Conservation (phyloP, 176 grass and related monocot species). For the Bolboschoenus planiculmis region DNA sequence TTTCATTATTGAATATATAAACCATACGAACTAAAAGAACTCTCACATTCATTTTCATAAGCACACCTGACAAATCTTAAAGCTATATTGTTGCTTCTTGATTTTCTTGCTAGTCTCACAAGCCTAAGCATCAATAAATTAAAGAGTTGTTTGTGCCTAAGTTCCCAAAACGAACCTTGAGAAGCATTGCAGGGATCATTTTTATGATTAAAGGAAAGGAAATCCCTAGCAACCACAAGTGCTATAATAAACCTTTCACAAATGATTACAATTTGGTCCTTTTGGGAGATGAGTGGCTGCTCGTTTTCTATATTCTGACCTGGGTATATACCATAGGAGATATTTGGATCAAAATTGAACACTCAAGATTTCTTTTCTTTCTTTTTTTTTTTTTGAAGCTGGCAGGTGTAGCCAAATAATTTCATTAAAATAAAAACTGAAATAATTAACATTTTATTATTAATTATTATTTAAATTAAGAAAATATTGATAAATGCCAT, state of each 20-base stretch:
- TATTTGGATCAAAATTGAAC: background rate
- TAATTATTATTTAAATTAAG: background rate
- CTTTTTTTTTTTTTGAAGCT: too few relatives aligned
- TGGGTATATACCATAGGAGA: background rate
- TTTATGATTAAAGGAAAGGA: background rate
- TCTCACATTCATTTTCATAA: too few relatives aligned
- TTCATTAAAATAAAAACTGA: too few relatives aligned
- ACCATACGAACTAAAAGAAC: too few relatives aligned
- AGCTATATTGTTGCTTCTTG: too few relatives aligned
- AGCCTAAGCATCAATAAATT: too few relatives aligned
- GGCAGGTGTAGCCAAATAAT: too few relatives aligned
- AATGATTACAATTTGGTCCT: background rate
- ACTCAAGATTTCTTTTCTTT: too few relatives aligned
- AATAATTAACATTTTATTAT: background rate
- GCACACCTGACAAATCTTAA: too few relatives aligned
- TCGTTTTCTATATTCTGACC: background rate
- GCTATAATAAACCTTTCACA: background rate
- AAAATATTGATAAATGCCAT: background rate
- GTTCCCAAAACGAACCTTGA: background rate
- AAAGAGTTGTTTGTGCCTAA: too few relatives aligned
- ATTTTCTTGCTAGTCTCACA: too few relatives aligned
- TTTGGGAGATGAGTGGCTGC: background rate
- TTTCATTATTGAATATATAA: too few relatives aligned
- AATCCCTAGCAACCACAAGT: background rate
- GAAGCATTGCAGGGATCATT: background rate